Evolutionary conservation across 2,329 filamentous ascomycete species (phyloP).

Genomic region (Fusarium guadeloupense): DNA sequence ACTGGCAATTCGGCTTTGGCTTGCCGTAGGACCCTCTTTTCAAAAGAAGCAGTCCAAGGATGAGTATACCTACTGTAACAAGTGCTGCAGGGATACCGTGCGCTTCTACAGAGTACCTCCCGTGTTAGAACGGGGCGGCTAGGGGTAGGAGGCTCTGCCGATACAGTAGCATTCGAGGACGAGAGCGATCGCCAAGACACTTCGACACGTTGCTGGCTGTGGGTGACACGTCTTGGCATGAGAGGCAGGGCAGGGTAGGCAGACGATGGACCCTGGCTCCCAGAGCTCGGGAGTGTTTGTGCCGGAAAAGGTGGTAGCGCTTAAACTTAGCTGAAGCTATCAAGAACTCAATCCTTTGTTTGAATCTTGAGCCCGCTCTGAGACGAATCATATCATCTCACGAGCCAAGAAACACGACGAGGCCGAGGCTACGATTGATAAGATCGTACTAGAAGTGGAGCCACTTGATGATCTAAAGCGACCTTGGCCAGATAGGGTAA

Average conservation of each 20-base stretch:
- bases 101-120: neutral
- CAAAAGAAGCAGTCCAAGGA: neutral
- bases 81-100: neutral
- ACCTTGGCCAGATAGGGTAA: neutral
- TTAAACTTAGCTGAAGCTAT: neutral
- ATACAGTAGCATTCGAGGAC: neutral
- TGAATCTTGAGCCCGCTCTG: neutral
- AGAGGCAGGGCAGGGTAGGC: slow-evolving; percentile 5
- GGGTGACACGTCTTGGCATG: slow-evolving; percentile 37
- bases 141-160: slow-evolving; percentile 1
- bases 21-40: slow-evolving; percentile 34
- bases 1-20: slow-evolving; percentile 32
- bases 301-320: slow-evolving; percentile 8
- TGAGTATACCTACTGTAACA: neutral
- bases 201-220: slow-evolving; percentile 17
- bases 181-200: slow-evolving; percentile 34
- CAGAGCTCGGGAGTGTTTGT: slow-evolving; percentile 13
- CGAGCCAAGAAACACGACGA: neutral
- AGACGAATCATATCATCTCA: slow-evolving; percentile 13
- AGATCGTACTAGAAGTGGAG: slow-evolving; percentile 29
- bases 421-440: slow-evolving; percentile 37
- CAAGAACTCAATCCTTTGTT: slow-evolving; percentile 2
- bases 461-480: neutral
- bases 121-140: neutral
- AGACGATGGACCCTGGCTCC: slow-evolving; percentile 5